Base-by-base conservation (phyloP, 1,284 basidiomycete species). In the Fomitopsis schrenkii region DNA sequence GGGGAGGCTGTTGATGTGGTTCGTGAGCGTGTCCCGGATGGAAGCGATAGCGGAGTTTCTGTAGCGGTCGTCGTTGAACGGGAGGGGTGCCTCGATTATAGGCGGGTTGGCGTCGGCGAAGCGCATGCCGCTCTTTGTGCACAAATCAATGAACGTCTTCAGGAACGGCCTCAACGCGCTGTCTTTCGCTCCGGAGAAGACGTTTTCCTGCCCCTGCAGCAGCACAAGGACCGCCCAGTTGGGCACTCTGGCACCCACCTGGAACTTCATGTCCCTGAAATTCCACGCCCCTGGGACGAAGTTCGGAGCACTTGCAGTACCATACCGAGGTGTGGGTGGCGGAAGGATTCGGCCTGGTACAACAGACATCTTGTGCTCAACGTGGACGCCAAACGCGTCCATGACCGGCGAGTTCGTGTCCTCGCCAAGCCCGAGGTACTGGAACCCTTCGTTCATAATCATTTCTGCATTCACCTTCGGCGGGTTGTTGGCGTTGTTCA, bases 251-350 rank as follows among this genome's bases (percentile, higher is more conserved):
- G 77, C 84, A 0, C 82, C 82, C 2, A 69, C 68, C 30, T 86
- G 83, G 69, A 91, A 89, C 67, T 83, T 83, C 58, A 88, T 84
- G 19, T 85, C 77, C 26, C 86, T 68, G 57, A 91, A 84, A 63
- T 91, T 91, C 91, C 91, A 93, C 30, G 81, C 80, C 0, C 86
- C 90, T 42, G 86, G 81, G 26, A 65, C 74, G 15, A 83, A 77
- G 6, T 72, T 77, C 9, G 73, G 70, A 8, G 66, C 70, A 17
- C 35, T 19, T 0, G 83, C 83, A 3, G 62, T 70, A 53, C 72
- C 75, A 68, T 92, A 91, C 2, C 76, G 74, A 35, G 91, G 67
- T 1, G 65, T 64, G 0, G 91, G 91, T 0, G 87, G 72, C 0
- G 74, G 76, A 2, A 93, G 81, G 59, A 88, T 79, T n/a, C 91